phyloP scores from a whole-genome alignment of 2,329 filamentous ascomycete species.

The Trichoderma cornu-damae region DNA sequence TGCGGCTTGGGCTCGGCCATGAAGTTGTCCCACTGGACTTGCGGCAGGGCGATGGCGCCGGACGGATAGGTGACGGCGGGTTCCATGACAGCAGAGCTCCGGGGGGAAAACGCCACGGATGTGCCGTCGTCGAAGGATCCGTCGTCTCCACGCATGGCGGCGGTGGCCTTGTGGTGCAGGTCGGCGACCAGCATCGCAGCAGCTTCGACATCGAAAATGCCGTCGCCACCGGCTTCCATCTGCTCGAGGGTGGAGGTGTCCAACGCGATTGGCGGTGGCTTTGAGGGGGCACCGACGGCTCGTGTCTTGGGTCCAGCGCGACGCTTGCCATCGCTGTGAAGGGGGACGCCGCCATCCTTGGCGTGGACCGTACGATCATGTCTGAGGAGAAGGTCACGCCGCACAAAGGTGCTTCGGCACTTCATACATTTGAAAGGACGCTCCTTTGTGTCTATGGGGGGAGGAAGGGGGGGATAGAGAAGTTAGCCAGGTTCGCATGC shows the following conservation, averaged over 20 bases:
- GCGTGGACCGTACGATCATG: conserved; percentile 98
- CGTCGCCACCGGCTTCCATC: conserved; percentile 84
- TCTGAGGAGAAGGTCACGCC: conserved; percentile 89
- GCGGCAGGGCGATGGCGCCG: conserved; percentile 73
- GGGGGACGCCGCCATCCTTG: conserved; percentile 89
- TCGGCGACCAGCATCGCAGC: conserved; percentile 98
- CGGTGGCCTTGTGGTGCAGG: conserved; percentile 89
- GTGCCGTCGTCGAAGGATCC: conserved; percentile 53
- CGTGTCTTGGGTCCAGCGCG: conserved; percentile 66
- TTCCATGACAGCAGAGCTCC: conserved; percentile 68
- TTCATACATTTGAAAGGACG: conserved; percentile 98
- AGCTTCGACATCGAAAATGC: conserved; percentile 91
- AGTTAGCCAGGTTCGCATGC: neutral
- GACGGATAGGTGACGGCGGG: conserved; percentile 70
- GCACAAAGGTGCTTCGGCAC: conserved; percentile 96
- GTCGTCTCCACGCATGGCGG: conserved; percentile 56
- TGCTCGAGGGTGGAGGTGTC: conserved; percentile 86
- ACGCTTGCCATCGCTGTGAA: conserved; percentile 92
- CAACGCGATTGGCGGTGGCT: conserved; percentile 68
- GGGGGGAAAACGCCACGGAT: conserved; percentile 67
- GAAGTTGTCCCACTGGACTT: conserved; percentile 89
- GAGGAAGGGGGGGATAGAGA: no score
- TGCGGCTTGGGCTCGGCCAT: conserved; percentile 72
- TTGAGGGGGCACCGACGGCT: conserved; percentile 60
- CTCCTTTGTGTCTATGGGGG: conserved; percentile 81